phyloP scores from a whole-genome alignment of 2,329 filamentous ascomycete genomes.

The Pestalotiopsis sp. region DNA sequence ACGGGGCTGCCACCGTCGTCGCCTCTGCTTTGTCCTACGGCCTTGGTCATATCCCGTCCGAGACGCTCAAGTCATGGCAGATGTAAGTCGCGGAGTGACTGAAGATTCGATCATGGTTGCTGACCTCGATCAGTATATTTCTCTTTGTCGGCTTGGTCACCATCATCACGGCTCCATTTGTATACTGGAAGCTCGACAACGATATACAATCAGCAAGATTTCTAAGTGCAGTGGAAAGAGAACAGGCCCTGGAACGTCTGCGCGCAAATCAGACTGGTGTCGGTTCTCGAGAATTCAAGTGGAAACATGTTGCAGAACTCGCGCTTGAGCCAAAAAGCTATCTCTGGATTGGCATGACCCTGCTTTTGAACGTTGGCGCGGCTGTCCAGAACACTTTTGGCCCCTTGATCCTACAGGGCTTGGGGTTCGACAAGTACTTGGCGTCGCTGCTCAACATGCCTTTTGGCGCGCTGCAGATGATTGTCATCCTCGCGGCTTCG shows the following conservation, averaged over 20 bases:
- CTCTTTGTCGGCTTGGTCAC: conserved; percentile 63
- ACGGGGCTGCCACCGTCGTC: conserved; percentile 56
- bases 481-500: conserved; percentile 58
- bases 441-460: conserved; percentile 67
- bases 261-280: conserved; percentile 72
- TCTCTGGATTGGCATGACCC: conserved; percentile 59
- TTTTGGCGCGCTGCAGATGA: conserved; percentile 60
- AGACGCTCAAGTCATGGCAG: conserved; percentile 35
- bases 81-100: conserved; percentile 28
- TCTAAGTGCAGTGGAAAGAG: conserved; percentile 63
- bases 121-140: conserved; percentile 44
- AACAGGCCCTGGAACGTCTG: conserved; percentile 68
- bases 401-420: conserved; percentile 59
- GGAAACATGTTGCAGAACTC: conserved; percentile 57
- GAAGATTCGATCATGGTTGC: background rate
- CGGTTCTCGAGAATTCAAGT: conserved; percentile 67
- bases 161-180: conserved; percentile 54
- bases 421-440: conserved; percentile 58
- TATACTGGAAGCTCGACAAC: conserved; percentile 61
- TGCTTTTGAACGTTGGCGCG: conserved; percentile 65
- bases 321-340: conserved; percentile 52
- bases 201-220: conserved; percentile 56
- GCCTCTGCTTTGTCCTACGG: conserved; percentile 58
- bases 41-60: conserved; percentile 49
- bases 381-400: conserved; percentile 65